A percentile compares a stretch with the other conserved stretches of the same genome.
Conservation (phyloP, 768 basidiomycete species). For the Leccinum sublutescens region DNA sequence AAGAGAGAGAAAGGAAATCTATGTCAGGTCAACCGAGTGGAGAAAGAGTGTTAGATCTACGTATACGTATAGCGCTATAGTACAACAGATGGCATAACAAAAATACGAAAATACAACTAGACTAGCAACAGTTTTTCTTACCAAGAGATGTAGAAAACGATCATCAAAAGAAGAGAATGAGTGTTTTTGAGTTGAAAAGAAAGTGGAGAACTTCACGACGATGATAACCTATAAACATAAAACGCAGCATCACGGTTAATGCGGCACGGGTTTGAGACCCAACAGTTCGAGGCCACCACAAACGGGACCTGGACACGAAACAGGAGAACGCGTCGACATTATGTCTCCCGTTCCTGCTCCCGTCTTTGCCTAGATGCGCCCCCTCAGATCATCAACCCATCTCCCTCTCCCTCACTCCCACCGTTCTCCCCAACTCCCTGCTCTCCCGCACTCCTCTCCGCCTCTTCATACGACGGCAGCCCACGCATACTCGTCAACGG, state of each 20-base stretch:
- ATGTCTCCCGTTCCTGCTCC: neutral
- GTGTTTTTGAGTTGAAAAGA: neutral
- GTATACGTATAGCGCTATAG: neutral
- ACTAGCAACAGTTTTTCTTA: too few species aligned
- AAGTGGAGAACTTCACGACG: neutral
- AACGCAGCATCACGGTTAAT: neutral
- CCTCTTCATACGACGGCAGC: constrained; percentile 87
- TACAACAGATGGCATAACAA: neutral
- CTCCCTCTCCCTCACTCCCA: neutral
- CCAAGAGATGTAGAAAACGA: too few species aligned
- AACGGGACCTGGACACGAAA: neutral
- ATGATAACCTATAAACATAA: neutral
- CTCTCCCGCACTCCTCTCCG: constrained; percentile 22
- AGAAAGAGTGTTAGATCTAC: neutral
- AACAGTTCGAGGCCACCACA: neutral
- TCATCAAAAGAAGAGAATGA: neutral
- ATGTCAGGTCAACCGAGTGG: too few species aligned
- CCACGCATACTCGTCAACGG: constrained; percentile 75
- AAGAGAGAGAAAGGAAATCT: neutral
- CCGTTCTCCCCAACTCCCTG: neutral
- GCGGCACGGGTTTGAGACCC: neutral
- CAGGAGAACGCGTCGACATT: neutral
- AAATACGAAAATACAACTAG: neutral
- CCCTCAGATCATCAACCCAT: constrained; percentile 13
- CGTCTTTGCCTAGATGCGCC: neutral